These are phyloP conservation scores for Dendrobium huoshanense DNA, from an alignment of 106 monocot genomes.

Conservation along the genomic window DNA sequence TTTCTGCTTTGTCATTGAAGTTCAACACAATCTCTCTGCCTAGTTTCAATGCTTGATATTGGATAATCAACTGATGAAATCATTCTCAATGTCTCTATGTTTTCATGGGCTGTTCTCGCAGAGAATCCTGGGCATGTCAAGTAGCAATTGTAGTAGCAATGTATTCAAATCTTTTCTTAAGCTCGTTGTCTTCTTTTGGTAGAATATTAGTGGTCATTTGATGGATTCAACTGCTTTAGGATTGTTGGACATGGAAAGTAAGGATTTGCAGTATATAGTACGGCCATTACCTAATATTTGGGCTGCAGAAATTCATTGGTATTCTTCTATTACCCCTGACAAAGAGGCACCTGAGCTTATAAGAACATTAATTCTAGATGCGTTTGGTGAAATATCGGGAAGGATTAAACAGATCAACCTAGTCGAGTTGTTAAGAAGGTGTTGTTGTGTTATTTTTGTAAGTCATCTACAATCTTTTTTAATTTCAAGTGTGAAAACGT, in stretches of 20 bases:
- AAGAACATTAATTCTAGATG: no score
- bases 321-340: no score
- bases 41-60: not conserved
- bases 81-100: not conserved
- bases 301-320: no score
- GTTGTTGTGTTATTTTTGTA: no score
- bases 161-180: not conserved
- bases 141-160: not conserved
- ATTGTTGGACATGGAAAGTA: constrained; percentile 15
- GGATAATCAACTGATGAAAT: not conserved
- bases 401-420: no score
- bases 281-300: constrained; percentile 27
- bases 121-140: not conserved
- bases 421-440: no score
- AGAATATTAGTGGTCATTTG: constrained; percentile 39
- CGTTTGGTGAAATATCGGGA: no score
- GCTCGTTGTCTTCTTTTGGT: constrained; percentile 19
- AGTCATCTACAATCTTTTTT: no score
- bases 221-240: constrained; percentile 36
- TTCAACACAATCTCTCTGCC: not conserved
- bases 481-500: no score
- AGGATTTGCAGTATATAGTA: constrained; percentile 10
- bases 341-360: no score
- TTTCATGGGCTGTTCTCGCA: not conserved
- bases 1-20: not conserved